phyloP scores from a whole-genome alignment of 331 rosid genomes.

The Pyrus hybrid region DNA sequence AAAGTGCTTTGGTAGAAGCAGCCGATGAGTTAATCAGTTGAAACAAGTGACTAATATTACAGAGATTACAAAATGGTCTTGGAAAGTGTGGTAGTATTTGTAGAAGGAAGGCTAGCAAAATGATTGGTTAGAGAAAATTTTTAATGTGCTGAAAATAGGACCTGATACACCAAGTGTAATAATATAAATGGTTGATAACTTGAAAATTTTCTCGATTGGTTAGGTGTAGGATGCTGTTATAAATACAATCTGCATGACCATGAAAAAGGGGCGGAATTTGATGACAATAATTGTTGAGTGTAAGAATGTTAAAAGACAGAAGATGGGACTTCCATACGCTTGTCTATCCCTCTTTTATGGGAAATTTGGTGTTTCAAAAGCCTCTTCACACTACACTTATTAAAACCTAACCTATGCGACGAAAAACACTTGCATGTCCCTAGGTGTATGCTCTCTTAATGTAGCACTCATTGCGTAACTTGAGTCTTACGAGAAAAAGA shows the following conservation, averaged over 20 bases:
- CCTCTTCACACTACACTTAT: too few species aligned
- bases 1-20: neutral
- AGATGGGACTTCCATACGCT: neutral
- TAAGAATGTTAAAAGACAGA: neutral
- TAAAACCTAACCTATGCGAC: too few species aligned
- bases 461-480: too few species aligned
- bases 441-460: too few species aligned
- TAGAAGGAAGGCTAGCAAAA: too few species aligned
- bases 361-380: neutral
- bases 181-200: too few species aligned
- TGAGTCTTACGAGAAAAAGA: too few species aligned
- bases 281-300: neutral
- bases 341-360: neutral
- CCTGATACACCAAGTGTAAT: too few species aligned
- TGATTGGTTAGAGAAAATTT: too few species aligned
- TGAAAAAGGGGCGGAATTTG: neutral
- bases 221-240: neutral
- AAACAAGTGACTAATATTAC: neutral
- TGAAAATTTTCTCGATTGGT: neutral
- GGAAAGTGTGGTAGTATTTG: too few species aligned
- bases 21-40: neutral
- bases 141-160: too few species aligned
- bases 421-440: too few species aligned
- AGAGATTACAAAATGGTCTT: neutral
- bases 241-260: neutral